A percentile compares a stretch with the other conserved stretches of the same genome.
Evolutionary conservation across 2,329 filamentous ascomycete genomes (phyloP).

Genomic region (Ceratocystis destructans): DNA sequence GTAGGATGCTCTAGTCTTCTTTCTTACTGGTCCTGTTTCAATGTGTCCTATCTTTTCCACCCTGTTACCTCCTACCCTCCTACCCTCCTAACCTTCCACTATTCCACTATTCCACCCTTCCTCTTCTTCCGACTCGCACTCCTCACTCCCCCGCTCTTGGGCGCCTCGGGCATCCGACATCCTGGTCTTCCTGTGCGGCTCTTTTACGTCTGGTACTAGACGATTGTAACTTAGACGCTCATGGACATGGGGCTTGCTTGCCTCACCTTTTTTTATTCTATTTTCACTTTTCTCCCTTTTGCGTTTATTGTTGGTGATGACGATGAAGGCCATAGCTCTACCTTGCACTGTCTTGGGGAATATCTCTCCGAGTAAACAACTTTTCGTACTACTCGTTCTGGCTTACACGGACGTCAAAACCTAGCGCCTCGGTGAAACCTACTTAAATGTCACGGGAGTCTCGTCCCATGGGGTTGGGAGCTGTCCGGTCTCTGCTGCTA

Average conservation of each 20-base stretch:
- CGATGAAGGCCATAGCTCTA: conserved; percentile 5
- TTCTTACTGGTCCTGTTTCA: too few relatives aligned
- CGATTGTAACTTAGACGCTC: neutral
- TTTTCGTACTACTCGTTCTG: conserved; percentile 5
- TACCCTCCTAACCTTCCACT: neutral
- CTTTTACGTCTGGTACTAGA: neutral
- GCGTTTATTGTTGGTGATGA: conserved; percentile 4
- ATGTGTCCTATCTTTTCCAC: too few relatives aligned
- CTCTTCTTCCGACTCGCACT: neutral
- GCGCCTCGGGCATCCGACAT: neutral
- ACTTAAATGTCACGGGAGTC: conserved; percentile 1
- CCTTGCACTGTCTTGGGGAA: neutral
- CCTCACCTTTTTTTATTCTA: neutral
- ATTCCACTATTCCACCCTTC: neutral
- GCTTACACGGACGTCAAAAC: conserved; percentile 4
- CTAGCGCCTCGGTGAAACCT: neutral
- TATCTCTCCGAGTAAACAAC: conserved; percentile 2
- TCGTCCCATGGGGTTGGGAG: neutral
- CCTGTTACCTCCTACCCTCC: neutral
- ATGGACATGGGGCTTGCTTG: neutral
- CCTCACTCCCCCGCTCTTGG: neutral
- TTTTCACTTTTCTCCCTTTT: neutral
- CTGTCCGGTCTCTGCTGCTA: neutral
- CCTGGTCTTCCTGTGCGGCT: neutral
- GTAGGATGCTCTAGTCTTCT: too few relatives aligned